A percentile compares a stretch with the other conserved stretches of the same genome.
Conservation (phyloP, 2,329 filamentous ascomycete species). For the Cladorrhinum sp. region DNA sequence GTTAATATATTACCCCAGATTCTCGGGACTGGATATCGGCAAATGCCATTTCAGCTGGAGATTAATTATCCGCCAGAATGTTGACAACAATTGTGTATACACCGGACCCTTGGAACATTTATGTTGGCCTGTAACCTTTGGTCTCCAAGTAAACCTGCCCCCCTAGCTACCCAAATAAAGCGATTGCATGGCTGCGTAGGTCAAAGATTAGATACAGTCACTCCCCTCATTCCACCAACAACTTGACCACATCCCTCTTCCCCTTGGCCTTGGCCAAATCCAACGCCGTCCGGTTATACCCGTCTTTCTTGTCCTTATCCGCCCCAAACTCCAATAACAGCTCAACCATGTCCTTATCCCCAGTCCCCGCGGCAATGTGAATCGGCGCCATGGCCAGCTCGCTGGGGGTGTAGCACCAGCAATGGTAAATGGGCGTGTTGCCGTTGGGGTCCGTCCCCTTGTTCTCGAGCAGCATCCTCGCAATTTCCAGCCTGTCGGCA, state of each 20-base stretch:
- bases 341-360: not conserved
- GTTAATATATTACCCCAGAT: not conserved
- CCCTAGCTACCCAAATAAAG: no score
- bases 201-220: no score
- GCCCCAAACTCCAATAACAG: not conserved
- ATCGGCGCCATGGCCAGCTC: not conserved
- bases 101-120: no score
- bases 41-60: not conserved
- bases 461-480: not conserved
- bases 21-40: not conserved
- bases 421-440: not conserved
- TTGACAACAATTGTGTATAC: no score
- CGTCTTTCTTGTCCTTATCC: not conserved
- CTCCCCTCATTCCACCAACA: not conserved
- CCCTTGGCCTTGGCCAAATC: not conserved
- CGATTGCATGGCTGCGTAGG: no score
- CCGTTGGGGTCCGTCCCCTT: not conserved
- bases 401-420: not conserved
- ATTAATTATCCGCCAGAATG: not conserved
- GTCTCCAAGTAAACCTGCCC: no score
- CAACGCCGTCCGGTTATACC: constrained; percentile 31
- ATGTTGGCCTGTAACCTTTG: no score
- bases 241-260: not conserved
- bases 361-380: not conserved
- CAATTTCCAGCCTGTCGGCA: not conserved